A percentile compares a stretch with the other conserved stretches of the same genome.
phyloP scores from a whole-genome alignment of 208 protist species.

The Tritrichomonas foetus region DNA sequence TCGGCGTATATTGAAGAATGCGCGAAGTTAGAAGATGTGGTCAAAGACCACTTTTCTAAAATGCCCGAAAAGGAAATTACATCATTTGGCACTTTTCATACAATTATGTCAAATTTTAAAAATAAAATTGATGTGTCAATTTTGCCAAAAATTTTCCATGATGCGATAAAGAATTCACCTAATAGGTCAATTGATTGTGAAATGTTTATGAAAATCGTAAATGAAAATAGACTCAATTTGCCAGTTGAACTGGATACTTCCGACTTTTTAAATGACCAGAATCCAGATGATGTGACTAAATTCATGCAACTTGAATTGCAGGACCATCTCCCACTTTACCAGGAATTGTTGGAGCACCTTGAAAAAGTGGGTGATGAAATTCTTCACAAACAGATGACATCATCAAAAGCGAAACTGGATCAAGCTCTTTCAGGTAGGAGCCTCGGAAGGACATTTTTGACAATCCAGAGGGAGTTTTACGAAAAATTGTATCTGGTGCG shows the following conservation, averaged over 20 bases:
- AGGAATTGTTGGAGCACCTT: not conserved
- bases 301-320: not conserved
- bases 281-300: not conserved
- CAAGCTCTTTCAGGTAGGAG: not conserved
- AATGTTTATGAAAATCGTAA: not conserved
- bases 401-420: not conserved
- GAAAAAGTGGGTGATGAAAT: not conserved
- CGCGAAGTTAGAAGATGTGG: not conserved
- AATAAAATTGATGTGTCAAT: not conserved
- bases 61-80: not conserved
- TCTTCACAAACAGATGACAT: not conserved
- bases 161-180: not conserved
- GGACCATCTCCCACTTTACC: not conserved
- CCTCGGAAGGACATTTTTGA: not conserved
- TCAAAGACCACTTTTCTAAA: not conserved
- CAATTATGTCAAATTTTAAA: not conserved
- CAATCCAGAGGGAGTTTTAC: not conserved
- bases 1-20: not conserved
- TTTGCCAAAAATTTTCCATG: not conserved
- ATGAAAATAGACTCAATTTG: not conserved
- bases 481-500: not conserved
- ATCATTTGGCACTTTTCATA: not conserved
- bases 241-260: not conserved
- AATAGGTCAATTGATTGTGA: not conserved
- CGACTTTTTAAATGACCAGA: not conserved